phyloP scores from a whole-genome alignment of 1,284 basidiomycete species.

The Apiotrichum akiyoshidainum region DNA sequence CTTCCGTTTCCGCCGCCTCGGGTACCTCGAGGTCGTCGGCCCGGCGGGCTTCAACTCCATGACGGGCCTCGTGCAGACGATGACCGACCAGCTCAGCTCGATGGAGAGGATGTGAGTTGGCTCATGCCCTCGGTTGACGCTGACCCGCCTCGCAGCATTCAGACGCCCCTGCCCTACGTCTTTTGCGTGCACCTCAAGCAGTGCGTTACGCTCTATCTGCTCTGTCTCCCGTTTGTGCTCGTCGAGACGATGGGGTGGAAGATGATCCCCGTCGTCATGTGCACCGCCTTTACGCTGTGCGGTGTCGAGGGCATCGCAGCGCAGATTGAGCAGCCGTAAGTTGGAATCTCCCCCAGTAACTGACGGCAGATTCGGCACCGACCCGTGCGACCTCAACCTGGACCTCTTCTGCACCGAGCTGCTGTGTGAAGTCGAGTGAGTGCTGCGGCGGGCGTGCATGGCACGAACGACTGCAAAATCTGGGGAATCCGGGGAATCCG shows the following conservation, averaged over 20 bases:
- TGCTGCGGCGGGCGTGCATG: too few relatives aligned
- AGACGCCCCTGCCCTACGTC: conserved; percentile 48
- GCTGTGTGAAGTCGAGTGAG: conserved; percentile 75
- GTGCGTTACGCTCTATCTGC: conserved; percentile 83
- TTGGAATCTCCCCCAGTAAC: conserved; percentile 60
- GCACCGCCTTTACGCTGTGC: conserved; percentile 70
- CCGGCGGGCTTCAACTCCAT: conserved; percentile 80
- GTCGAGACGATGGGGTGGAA: conserved; percentile 64
- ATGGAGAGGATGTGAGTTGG: conserved; percentile 68
- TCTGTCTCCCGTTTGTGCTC: conserved; percentile 77
- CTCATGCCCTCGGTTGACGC: not conserved
- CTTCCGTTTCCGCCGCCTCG: conserved; percentile 71
- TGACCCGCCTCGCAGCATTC: conserved; percentile 18
- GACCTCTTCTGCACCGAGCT: conserved; percentile 81
- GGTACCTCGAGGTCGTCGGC: conserved; percentile 75
- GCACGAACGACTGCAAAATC: not conserved
- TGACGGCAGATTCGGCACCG: conserved; percentile 53
- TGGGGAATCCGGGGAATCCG: too few relatives aligned
- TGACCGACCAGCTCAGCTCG: conserved; percentile 76
- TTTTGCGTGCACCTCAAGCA: conserved; percentile 83
- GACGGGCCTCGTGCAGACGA: conserved; percentile 61
- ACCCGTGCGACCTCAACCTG: conserved; percentile 43
- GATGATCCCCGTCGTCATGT: conserved; percentile 75
- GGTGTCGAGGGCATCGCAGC: conserved; percentile 80
- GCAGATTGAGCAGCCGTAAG: conserved; percentile 79